phyloP scores from a whole-genome alignment of 805 yeast genomes.

The Sugiyamaella smithiae region DNA sequence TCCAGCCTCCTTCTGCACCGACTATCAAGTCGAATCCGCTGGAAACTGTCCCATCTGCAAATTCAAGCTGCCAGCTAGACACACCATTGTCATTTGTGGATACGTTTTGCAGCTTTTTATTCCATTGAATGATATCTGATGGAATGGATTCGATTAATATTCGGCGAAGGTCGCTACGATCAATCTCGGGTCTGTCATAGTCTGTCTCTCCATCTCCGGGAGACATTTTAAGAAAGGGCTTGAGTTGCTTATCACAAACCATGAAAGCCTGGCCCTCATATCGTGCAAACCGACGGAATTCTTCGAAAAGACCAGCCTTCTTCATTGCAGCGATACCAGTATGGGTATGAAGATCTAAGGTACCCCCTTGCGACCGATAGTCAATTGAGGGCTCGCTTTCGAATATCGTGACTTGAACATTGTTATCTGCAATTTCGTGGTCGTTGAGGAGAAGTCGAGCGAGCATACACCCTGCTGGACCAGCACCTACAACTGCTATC shows the following conservation, averaged over 20 bases:
- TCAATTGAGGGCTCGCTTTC: neutral
- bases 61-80: neutral
- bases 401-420: neutral
- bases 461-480: neutral
- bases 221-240: neutral
- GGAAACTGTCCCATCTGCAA: neutral
- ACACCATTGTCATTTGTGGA: neutral
- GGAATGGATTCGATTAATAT: neutral
- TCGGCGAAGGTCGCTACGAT: neutral
- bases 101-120: neutral
- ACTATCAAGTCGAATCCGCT: neutral
- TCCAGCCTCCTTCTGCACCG: slow-evolving; percentile 1
- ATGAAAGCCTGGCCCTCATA: neutral
- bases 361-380: neutral
- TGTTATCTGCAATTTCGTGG: too few species aligned
- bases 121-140: neutral
- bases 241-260: neutral
- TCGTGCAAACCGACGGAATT: neutral
- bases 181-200: neutral
- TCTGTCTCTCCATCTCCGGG: neutral
- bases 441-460: neutral
- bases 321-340: neutral
- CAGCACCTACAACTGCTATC: neutral
- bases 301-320: neutral
- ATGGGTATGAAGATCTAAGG: neutral